Evolutionary conservation across 78 protist genomes (phyloP).

Genomic region (Monosiga brevicollis): DNA sequence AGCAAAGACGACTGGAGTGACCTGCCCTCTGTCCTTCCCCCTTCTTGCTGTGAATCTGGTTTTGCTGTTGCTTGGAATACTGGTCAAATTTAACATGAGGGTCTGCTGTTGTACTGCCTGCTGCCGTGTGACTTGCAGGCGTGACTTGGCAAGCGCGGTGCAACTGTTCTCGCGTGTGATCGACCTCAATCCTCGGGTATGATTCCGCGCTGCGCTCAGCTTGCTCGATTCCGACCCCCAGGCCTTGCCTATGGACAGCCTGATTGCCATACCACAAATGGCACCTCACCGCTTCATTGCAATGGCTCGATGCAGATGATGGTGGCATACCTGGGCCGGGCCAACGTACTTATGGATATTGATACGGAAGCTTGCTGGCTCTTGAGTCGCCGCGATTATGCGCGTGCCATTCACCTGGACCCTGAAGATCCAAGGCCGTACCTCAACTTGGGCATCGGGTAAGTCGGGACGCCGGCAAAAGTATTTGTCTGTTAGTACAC

Average conservation of each 20-base stretch:
- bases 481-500: too few relatives aligned
- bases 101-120: too few relatives aligned
- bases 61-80: too few relatives aligned
- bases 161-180: not conserved
- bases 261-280: not conserved
- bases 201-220: not conserved
- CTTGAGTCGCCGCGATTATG: not conserved
- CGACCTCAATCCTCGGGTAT: not conserved
- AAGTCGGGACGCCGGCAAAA: too few relatives aligned
- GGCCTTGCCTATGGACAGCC: not conserved
- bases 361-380: not conserved
- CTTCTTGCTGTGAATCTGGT: too few relatives aligned
- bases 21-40: not conserved
- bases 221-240: not conserved
- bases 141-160: not conserved
- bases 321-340: not conserved
- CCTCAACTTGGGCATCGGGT: not conserved
- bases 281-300: not conserved
- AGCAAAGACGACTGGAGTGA: not conserved
- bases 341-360: not conserved
- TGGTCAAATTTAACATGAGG: too few relatives aligned
- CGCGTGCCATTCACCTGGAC: conserved; percentile 5
- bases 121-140: too few relatives aligned
- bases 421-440: not conserved
- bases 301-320: too few relatives aligned